Conservation (phyloP, 169 alveolate species). For the Eimeria zaria region DNA sequence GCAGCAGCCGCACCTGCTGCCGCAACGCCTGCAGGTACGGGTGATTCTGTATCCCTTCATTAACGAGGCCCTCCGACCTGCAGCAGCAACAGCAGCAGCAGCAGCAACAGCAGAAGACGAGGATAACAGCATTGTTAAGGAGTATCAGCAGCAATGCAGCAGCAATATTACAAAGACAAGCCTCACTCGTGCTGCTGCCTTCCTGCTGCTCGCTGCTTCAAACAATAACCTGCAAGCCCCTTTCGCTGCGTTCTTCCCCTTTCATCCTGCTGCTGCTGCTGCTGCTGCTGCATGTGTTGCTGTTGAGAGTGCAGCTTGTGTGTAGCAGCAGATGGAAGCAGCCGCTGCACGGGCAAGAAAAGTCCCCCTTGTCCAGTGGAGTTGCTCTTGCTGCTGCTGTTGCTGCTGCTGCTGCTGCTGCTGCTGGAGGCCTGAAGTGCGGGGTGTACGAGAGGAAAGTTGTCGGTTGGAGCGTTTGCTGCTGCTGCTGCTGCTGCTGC, state of each 20-base stretch:
- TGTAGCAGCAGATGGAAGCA: background rate
- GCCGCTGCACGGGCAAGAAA: background rate
- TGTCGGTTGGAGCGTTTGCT: background rate
- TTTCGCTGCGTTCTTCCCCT: slow-evolving; percentile 40
- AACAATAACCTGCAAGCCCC: slow-evolving; percentile 24
- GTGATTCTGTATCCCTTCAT: slow-evolving; percentile 23
- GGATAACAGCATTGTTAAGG: background rate
- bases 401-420: slow-evolving; percentile 11
- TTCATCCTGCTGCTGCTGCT: slow-evolving; percentile 50
- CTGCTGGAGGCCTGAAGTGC: background rate
- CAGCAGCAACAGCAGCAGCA: slow-evolving; percentile 10
- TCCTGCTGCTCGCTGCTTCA: slow-evolving; percentile 41
- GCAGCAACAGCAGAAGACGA: background rate
- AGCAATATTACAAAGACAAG: background rate
- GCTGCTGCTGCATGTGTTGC: slow-evolving; percentile 11
- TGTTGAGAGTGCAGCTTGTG: background rate
- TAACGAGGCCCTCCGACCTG: background rate
- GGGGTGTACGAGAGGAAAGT: slow-evolving; percentile 11
- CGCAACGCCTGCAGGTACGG: slow-evolving; percentile 49
- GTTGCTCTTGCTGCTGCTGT: slow-evolving; percentile 6
- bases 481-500: slow-evolving; percentile 11
- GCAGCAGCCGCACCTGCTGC: slow-evolving; percentile 43
- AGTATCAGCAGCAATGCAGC: background rate
- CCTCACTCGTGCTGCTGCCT: slow-evolving; percentile 27
- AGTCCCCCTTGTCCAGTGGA: background rate